Conservation (phyloP, 768 basidiomycete genomes). For the Suillus sp. region DNA sequence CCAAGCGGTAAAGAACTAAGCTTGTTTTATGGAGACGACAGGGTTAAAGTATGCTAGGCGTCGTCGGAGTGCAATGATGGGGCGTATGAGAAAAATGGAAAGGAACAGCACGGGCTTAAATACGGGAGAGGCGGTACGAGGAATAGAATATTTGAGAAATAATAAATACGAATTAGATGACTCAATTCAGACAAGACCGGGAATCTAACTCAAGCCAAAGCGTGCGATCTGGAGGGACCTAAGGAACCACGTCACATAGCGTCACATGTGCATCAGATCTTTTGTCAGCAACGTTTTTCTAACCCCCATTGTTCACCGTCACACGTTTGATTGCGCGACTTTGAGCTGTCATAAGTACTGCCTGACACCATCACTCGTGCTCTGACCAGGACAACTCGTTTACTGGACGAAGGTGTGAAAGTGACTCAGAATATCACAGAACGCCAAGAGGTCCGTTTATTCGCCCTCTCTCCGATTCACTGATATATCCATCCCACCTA, state of each 20-base stretch:
- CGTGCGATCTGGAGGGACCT: constrained; percentile 7
- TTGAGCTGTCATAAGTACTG: not conserved
- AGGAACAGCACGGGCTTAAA: constrained; percentile 31
- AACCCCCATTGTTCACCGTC: constrained; percentile 2
- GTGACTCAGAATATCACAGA: not conserved
- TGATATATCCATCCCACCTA: not conserved
- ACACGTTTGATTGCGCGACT: constrained; percentile 23
- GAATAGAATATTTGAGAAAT: constrained; percentile 40
- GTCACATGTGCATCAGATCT: constrained; percentile 3
- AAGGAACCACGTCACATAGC: constrained; percentile 11
- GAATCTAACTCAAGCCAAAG: constrained; percentile 10
- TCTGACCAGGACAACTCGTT: not conserved
- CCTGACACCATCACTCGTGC: not conserved
- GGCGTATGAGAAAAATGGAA: constrained; percentile 27
- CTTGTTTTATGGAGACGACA: constrained; percentile 4
- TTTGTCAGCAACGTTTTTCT: not conserved
- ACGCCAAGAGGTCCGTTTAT: constrained; percentile 6
- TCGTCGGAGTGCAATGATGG: constrained; percentile 14
- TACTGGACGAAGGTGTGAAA: not conserved
- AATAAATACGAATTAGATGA: constrained; percentile 32
- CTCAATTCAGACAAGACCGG: constrained; percentile 34
- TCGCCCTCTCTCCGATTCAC: not conserved
- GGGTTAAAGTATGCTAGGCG: constrained; percentile 11
- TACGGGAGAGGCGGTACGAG: constrained; percentile 38
- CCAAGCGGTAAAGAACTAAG: not conserved